Evolutionary conservation across 1,284 basidiomycete genomes (phyloP), one percentile per base, ranked within the genome.

Genomic region (Heliocybe sulcata): DNA sequence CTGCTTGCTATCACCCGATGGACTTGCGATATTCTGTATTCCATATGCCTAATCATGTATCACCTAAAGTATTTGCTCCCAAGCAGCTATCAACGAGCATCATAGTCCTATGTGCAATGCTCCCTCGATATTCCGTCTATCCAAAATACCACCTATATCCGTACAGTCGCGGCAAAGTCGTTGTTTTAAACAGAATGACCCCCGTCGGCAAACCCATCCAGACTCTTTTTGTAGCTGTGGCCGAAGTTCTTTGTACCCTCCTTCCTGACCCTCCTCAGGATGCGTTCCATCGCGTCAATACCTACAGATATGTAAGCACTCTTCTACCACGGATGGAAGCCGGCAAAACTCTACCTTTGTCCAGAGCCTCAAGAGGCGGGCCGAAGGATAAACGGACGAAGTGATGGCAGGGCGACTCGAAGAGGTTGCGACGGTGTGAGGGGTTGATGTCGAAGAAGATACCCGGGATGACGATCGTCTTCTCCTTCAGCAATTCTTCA

Each of bases 361-460:
- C 88, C 51, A 97, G 80, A 64, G 89, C 86, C 55, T 84, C 82
- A 52, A 95, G 63, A 23, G 89, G 87, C 1, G 94, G 95, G 0
- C 95, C 94, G 67, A 94, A 98, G 16, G 87, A 89, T 56, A 94
- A 70, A 23, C 92, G 81, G 26, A 94, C 85, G 63, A 90, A 96
- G 67, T 90, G 86, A 70, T 94, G 91, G 72, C 92, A 95, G 16
- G 94, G 92, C 3, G 91, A 94, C 65, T 89, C 84, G 74, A 96
- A 91, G 55, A 98, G 76, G 70, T 97, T 86, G 57, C 87, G 77
- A 61, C 90, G 77, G 65, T 93, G 88, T n/a, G 89, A 65, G 16
- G 92, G 92, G 69, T 94, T 87, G 63, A 89, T 81, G 66, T 95
- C 93, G 63, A 96, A 96, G 77, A 94, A 94, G 59, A 95, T 88